Evolutionary conservation across 2,329 filamentous ascomycete genomes (phyloP).

Genomic region (Aureobasidium sp.): DNA sequence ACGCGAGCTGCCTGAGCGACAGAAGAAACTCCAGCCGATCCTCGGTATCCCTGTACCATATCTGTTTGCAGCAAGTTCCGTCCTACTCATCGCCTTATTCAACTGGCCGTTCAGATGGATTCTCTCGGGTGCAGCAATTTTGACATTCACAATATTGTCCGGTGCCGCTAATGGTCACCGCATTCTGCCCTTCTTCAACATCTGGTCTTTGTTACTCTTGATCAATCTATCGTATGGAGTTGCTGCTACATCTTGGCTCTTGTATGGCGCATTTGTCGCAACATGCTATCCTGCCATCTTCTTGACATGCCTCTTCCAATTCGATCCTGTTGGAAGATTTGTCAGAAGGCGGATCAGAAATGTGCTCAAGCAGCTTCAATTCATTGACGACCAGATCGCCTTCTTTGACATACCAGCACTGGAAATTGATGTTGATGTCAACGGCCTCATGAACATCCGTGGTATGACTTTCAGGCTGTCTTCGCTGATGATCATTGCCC

Average conservation of each 20-base stretch:
- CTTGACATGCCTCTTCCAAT: slow-evolving; percentile 43
- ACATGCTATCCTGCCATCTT: slow-evolving; percentile 38
- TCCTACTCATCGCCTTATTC: slow-evolving; percentile 21
- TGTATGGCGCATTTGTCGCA: slow-evolving; percentile 39
- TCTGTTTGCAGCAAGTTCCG: slow-evolving; percentile 16
- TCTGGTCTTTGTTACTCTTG: slow-evolving; percentile 43
- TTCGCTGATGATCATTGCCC: slow-evolving; percentile 43
- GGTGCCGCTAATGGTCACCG: slow-evolving; percentile 31
- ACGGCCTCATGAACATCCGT: slow-evolving; percentile 47
- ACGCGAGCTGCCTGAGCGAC: slow-evolving; percentile 7
- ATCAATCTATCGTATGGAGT: slow-evolving; percentile 43
- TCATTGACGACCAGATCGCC: slow-evolving; percentile 46
- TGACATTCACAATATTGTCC: slow-evolving; percentile 32
- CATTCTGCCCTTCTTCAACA: slow-evolving; percentile 38
- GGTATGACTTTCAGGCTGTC: slow-evolving; percentile 47
- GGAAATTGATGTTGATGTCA: slow-evolving; percentile 49
- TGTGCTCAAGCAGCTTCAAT: slow-evolving; percentile 39
- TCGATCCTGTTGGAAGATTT: slow-evolving; percentile 33
- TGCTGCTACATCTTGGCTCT: slow-evolving; percentile 46
- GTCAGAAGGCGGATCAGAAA: slow-evolving; percentile 32
- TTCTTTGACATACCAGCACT: slow-evolving; percentile 45
- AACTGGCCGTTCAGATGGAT: slow-evolving; percentile 33
- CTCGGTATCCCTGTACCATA: slow-evolving; percentile 10
- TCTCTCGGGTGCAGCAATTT: slow-evolving; percentile 36
- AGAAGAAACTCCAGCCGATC: slow-evolving; percentile 15